A percentile compares a stretch with the other conserved stretches of the same genome.
Evolutionary conservation across 129 eudicot species (phyloP).

Genomic region (Flaveria ramosissima): DNA sequence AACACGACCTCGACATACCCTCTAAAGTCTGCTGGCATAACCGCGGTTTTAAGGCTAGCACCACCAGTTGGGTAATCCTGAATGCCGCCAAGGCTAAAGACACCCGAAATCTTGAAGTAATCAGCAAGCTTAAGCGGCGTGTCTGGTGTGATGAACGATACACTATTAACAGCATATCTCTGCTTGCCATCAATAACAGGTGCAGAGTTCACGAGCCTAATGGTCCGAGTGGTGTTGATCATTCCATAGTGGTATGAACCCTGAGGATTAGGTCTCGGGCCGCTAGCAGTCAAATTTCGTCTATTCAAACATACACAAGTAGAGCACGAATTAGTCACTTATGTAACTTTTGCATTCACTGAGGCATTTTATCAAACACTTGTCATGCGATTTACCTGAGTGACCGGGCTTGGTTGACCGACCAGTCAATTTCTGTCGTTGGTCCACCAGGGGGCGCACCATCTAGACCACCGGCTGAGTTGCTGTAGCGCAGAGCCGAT

Average conservation of each 20-base stretch:
- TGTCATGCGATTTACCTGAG: conserved; percentile 43
- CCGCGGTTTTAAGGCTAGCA: conserved; percentile 58
- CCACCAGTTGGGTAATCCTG: conserved; percentile 54
- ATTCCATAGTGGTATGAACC: conserved; percentile 79
- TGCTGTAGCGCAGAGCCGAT: conserved; percentile 58
- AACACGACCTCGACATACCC: conserved; percentile 65
- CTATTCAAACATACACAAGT: conserved; percentile 26
- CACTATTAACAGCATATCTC: conserved; percentile 65
- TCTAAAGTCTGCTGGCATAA: conserved; percentile 60
- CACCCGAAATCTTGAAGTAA: conserved; percentile 71
- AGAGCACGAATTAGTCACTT: conserved; percentile 5
- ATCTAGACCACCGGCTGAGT: conserved; percentile 46
- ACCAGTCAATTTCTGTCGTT: conserved; percentile 57
- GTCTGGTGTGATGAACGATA: conserved; percentile 55
- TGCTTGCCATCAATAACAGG: conserved; percentile 57
- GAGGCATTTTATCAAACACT: conserved; percentile 15
- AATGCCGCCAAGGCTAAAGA: conserved; percentile 63
- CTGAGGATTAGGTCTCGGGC: conserved; percentile 83
- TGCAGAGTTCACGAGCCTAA: conserved; percentile 59
- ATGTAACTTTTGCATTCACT: neutral
- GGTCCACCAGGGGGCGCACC: conserved; percentile 65
- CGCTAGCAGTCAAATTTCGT: conserved; percentile 73
- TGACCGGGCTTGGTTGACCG: conserved; percentile 68
- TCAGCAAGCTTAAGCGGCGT: conserved; percentile 85
- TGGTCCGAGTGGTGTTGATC: conserved; percentile 61